phyloP scores from a whole-genome alignment of 2,329 filamentous ascomycete genomes.

The Bimuria novae-zelandiae region DNA sequence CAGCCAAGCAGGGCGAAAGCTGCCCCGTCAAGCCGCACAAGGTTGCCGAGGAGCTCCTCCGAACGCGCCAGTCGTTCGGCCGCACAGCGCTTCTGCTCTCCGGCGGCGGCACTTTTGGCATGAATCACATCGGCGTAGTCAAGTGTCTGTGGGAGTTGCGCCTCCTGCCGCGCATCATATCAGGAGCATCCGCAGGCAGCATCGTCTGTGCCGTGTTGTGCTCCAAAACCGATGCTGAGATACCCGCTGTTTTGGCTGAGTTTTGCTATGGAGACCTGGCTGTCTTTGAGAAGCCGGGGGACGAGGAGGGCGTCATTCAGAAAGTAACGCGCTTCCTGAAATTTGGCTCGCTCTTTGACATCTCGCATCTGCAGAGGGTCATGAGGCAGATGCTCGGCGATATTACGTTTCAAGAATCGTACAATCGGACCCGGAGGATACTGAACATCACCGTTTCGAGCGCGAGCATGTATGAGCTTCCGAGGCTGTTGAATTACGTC shows the following conservation, averaged over 20 bases:
- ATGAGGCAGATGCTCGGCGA: slow-evolving; percentile 83
- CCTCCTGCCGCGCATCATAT: slow-evolving; percentile 83
- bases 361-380: slow-evolving; percentile 76
- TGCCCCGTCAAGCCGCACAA: slow-evolving; percentile 63
- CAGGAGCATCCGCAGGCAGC: slow-evolving; percentile 83
- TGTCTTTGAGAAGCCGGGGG: slow-evolving; percentile 72
- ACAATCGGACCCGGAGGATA: slow-evolving; percentile 89
- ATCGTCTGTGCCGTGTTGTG: slow-evolving; percentile 84
- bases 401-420: slow-evolving; percentile 93
- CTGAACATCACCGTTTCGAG: slow-evolving; percentile 94
- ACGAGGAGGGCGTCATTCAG: slow-evolving; percentile 66
- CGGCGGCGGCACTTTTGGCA: slow-evolving; percentile 86
- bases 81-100: slow-evolving; percentile 81
- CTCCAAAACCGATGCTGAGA: slow-evolving; percentile 75
- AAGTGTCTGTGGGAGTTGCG: slow-evolving; percentile 77
- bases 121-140: slow-evolving; percentile 88
- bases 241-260: slow-evolving; percentile 68
- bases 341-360: slow-evolving; percentile 84
- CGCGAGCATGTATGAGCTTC: slow-evolving; percentile 83
- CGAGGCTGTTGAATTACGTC: slow-evolving; percentile 85
- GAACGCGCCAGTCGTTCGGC: slow-evolving; percentile 80
- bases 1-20: slow-evolving; percentile 52
- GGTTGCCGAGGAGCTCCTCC: slow-evolving; percentile 70
- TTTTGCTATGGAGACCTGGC: slow-evolving; percentile 81
- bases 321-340: slow-evolving; percentile 76